Base-by-base conservation (phyloP, 768 basidiomycete species). In the Leccinellum luteum region DNA sequence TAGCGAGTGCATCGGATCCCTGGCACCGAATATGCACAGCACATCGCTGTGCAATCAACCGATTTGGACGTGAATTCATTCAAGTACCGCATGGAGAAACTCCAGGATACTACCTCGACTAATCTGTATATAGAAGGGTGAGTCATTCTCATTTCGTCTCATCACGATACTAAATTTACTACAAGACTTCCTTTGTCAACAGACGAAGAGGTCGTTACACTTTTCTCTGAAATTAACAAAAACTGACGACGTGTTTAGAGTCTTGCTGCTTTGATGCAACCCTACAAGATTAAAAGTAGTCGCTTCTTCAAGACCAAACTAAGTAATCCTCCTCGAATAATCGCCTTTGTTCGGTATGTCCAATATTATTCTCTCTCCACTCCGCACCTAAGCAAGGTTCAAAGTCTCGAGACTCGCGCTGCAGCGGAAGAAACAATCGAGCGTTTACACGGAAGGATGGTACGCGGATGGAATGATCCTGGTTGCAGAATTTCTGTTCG, bases 91-190 rank as follows among this genome's bases (percentile, higher is more conserved):
- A 92, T 92, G 90, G 89, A 90, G 66, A 83, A 80, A 56, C 73
- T 90, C 52, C 79, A 81, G 58, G 89, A 92, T 66, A 74, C 74
- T 50, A 67, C 66, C 15, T 90, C 88, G 53, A 90, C 89, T 17
- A 91, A 92, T 69, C 70, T 92, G 59, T 92, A 92, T 71, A 85
- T 92, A 69, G 90, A 92, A 72, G 89, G 89, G 77, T 84, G 56
- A 54, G 77, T 63, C 3, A 9, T 23, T 47, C 3, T 14, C 25
- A 30, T 12, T 5, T 38, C 30, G 19, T 51, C 32, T 19, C 13
- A 25, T 13, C 8, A n/a, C 38, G 4, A 17, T 23, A 31, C 66
- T 55, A 25, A 53, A 41, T 45, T 15, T 38, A 35, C 21, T 52
- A 43, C 49, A 56, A 85, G 85, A n/a, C 76, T 91, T 38, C 89